Base-by-base conservation (phyloP, 306 rosid species). In the Potentilla sterilis region DNA sequence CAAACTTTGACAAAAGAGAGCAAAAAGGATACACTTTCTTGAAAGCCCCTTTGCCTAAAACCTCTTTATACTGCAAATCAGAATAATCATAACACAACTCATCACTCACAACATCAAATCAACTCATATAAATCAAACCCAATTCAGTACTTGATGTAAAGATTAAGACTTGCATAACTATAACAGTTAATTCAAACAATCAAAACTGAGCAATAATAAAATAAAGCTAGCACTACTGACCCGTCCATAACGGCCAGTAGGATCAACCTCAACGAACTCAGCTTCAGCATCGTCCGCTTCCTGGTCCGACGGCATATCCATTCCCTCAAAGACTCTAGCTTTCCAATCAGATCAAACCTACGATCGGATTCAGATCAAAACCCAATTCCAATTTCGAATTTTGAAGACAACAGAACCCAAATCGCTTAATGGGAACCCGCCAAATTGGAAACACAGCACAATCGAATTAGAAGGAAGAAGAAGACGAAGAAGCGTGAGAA, bases 1-100 rank as follows among this genome's bases (percentile, higher is more conserved):
- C 18, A 22, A 78, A 9, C 48, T 64, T 24, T n/a, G 72, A 47
- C 54, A 37, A 67, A 32, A 52, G 11, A 64, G 2, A 67, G 16
- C 64, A 81, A 77, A 79, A 89, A 89, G 96, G 97, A 92, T 96
- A 92, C 99, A 96, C 99, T 87, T 92, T 96, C 84, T 96, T 96
- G 87, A 92, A 96, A 63, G 99, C 99, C 18, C 98, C 99, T 69
- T 86, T 92, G 28, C 99, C 99, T 61, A 96, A 81, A 83, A 92
- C 69, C 84, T 90, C 99, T 81, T 83, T 92, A 83, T 96, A 96
- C 99, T 96, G 97, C 83, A 54, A 64, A 81, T 28, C 66, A 71
- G 62, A 78, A 75, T 34, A 51, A 70, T 66, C 55, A 2, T 58
- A 75, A 75, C 5, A 52, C 70, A 79, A 67, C n/a, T 51, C 7